phyloP scores from a whole-genome alignment of 2,329 filamentous ascomycete species.

The Verticillium longisporum region DNA sequence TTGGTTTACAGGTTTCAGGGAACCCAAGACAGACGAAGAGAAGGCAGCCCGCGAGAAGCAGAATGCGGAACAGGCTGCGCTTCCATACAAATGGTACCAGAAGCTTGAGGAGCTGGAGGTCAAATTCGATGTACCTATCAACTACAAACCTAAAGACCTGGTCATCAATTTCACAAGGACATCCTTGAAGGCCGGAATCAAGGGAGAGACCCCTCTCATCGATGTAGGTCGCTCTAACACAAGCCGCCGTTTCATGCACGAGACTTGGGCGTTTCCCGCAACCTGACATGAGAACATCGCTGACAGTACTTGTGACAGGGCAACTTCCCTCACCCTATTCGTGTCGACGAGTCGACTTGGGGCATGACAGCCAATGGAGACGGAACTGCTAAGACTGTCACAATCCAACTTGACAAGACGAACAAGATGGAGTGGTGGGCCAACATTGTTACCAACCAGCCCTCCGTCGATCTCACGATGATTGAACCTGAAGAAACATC shows the following conservation, averaged over 20 bases:
- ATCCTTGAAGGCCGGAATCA: conserved; percentile 72
- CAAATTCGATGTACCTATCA: conserved; percentile 68
- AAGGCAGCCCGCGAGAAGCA: conserved; percentile 63
- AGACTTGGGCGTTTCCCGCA: too few species aligned
- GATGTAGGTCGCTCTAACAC: too few species aligned
- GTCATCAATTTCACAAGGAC: conserved; percentile 76
- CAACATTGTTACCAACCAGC: conserved; percentile 79
- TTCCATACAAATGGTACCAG: conserved; percentile 97
- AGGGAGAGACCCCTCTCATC: conserved; percentile 81
- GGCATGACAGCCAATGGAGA: conserved; percentile 69
- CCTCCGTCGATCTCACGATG: conserved; percentile 90
- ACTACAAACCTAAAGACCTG: conserved; percentile 78
- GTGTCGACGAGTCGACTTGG: conserved; percentile 88
- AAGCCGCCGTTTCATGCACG: too few species aligned
- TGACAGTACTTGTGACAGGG: too few species aligned
- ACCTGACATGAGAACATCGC: too few species aligned
- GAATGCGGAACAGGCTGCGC: conserved; percentile 75
- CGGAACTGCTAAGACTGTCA: conserved; percentile 48
- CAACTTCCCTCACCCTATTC: conserved; percentile 72
- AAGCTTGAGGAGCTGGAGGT: conserved; percentile 77
- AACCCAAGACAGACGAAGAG: conserved; percentile 48
- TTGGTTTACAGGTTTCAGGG: conserved; percentile 28
- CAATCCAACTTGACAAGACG: conserved; percentile 86
- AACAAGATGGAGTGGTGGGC: conserved; percentile 99
- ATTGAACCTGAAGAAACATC: conserved; percentile 91